Evolutionary conservation across 306 rosid species (phyloP).

Genomic region (Lotus japonicus): DNA sequence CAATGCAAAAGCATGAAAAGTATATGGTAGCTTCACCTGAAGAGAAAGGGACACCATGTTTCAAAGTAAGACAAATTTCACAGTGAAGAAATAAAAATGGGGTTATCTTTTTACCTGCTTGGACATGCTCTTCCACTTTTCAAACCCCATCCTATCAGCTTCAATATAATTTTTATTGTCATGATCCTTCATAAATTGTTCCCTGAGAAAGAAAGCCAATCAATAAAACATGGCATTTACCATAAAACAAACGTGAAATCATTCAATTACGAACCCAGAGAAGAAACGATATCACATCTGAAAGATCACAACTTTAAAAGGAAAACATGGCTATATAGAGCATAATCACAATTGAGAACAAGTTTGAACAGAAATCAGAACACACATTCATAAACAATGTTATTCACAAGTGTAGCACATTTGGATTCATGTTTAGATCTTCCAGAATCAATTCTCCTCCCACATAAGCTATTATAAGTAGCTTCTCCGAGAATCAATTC

Average conservation of each 20-base stretch:
- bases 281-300: neutral
- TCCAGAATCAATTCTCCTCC: no score
- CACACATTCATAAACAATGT: neutral
- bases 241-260: neutral
- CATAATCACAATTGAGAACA: neutral
- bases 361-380: neutral
- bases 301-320: neutral
- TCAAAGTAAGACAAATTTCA: neutral
- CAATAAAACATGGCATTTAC: neutral
- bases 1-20: constrained; percentile 27
- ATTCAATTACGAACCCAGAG: neutral
- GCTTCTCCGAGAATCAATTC: no score
- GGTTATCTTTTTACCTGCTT: constrained; percentile 29
- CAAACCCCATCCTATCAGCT: constrained; percentile 44
- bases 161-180: constrained; percentile 8
- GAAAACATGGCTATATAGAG: neutral
- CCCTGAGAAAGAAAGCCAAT: constrained; percentile 36
- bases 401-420: no score
- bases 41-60: neutral
- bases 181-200: constrained; percentile 22
- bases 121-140: constrained; percentile 49
- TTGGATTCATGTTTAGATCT: no score
- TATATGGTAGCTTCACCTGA: constrained; percentile 49
- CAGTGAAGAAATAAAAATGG: neutral
- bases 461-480: no score